Evolutionary conservation across 129 eudicot species (phyloP).

Genomic region (Centaurea solstitialis): DNA sequence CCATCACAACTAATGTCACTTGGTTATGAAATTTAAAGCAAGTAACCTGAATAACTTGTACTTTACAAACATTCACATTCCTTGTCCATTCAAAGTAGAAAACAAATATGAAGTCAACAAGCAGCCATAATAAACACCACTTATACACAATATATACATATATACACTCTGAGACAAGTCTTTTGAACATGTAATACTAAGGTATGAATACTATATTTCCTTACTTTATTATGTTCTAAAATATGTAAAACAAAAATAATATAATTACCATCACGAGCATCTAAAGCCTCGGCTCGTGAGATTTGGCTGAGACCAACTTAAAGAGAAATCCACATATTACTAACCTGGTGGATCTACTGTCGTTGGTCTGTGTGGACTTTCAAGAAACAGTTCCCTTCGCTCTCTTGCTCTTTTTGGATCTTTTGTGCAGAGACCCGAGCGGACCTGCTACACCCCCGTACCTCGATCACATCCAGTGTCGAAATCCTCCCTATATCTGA

Average conservation of each 20-base stretch:
- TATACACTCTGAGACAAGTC: too few species aligned
- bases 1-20: too few species aligned
- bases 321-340: background rate
- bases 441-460: slow-evolving; percentile 16
- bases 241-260: too few species aligned
- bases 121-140: background rate
- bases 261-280: too few species aligned
- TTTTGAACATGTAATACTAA: too few species aligned
- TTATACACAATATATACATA: too few species aligned
- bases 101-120: background rate
- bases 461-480: slow-evolving; percentile 28
- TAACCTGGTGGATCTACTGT: background rate
- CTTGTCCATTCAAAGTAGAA: background rate
- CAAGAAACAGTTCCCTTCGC: background rate
- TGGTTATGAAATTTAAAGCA: too few species aligned
- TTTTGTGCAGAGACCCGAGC: slow-evolving; percentile 18
- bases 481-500: slow-evolving; percentile 17
- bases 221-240: too few species aligned
- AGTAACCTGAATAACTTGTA: too few species aligned
- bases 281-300: too few species aligned
- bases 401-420: slow-evolving; percentile 7
- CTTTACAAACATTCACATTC: background rate
- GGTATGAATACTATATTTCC: too few species aligned
- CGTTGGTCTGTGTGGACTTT: background rate
- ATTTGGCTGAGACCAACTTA: too few species aligned